Conservation (phyloP, 1,139 yeast genomes). For the Kluyveromyces marxianus region DNA sequence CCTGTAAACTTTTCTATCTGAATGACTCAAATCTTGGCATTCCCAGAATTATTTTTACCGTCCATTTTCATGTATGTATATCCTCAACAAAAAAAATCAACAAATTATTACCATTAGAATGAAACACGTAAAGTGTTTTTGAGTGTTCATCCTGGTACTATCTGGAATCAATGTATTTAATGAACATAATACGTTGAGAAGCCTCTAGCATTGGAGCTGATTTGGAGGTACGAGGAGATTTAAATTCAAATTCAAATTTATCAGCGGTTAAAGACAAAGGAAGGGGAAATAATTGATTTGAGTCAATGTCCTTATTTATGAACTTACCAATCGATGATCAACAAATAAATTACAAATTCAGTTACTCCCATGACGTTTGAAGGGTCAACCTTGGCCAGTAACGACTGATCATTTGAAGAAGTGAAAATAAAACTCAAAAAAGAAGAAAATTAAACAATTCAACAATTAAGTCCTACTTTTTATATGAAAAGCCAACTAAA, state of each 20-base stretch:
- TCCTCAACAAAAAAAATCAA: neutral
- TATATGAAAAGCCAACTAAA: neutral
- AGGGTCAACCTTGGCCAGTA: neutral
- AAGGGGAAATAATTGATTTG: too few relatives aligned
- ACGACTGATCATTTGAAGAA: neutral
- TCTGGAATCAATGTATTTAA: slow-evolving; percentile 2
- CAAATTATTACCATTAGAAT: neutral
- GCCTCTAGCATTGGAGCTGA: neutral
- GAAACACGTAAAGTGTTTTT: neutral
- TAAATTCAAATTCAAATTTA: too few relatives aligned
- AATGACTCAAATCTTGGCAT: neutral
- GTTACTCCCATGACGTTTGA: too few relatives aligned
- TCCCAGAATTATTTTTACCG: neutral
- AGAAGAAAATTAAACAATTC: neutral
- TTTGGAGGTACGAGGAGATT: too few relatives aligned
- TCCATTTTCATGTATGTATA: slow-evolving; percentile 6
- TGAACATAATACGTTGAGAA: slow-evolving; percentile 5
- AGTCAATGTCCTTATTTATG: neutral
- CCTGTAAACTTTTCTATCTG: neutral
- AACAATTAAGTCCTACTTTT: neutral
- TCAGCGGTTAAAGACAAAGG: too few relatives aligned
- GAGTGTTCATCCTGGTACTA: neutral
- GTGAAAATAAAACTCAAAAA: neutral
- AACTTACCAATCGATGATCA: neutral
- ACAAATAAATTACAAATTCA: neutral